Evolutionary conservation across 2,329 filamentous ascomycete genomes (phyloP), one percentile per base, ranked within the genome.

Genomic region (Chaetomiaceae sp.): DNA sequence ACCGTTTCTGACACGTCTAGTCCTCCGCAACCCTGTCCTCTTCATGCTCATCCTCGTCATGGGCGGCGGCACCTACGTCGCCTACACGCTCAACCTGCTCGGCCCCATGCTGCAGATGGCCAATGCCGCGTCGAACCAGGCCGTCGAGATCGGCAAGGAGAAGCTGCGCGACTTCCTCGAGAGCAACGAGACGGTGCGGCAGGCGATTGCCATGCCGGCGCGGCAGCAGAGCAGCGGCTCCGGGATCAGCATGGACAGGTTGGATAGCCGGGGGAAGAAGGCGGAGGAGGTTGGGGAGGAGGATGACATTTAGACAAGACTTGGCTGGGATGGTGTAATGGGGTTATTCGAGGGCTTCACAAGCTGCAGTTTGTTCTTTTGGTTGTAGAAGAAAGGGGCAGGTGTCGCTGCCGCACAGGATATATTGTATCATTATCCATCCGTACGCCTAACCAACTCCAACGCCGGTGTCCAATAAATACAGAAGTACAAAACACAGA

Each of bases 81-180:
- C 91, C 4, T 96, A 94, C 72, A 91, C 85, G 31, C 85, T 99
- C 61, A 97, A 97, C 69, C 83, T 99, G 15, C 91, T 95, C 74
- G 94, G 94, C 1, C 94, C 94, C 0, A 97, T 99, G 78, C 77
- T 95, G 63, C 91, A 95, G 67, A 96, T 99, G 89, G 82, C 84
- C 61, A 94, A 94, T 63, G 94, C 94, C 14, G 94, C 94, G 4
- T 86, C 84, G 44, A 79, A 80, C 58, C 94, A 99, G 72, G 94
- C 89, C 7, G 66, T 96, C 27, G 90, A 95, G 63, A 90, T 99
- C 61, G 89, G 89, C 67, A 96, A 96, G 76, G 87, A 94, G 74
- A 86, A 88, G 63, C 81, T 97, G 43, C 83, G 92, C 22, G 90
- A 96, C 29, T 96, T 96, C 65, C 78, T 97, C 54, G 89, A 91